Conservation (phyloP, 495 filamentous ascomycete genomes). For the Aspergillus leporis region DNA sequence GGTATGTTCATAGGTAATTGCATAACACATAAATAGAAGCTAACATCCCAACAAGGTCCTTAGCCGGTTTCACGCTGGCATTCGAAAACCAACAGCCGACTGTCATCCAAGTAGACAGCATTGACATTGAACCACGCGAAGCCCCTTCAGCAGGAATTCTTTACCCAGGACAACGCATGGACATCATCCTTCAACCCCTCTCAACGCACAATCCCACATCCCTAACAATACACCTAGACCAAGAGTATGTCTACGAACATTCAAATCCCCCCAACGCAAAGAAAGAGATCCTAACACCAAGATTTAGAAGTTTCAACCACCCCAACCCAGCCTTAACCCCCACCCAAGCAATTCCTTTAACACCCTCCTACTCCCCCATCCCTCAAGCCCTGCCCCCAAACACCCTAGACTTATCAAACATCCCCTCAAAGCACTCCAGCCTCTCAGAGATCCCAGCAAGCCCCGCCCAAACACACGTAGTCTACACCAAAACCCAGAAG, state of each 20-base stretch:
- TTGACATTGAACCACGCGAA: conserved; percentile 27
- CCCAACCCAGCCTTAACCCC: conserved; percentile 44
- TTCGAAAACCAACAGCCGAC: conserved; percentile 31
- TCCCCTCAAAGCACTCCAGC: conserved; percentile 26
- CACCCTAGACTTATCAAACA: conserved; percentile 25
- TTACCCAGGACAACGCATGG: conserved; percentile 53
- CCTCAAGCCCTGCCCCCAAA: conserved; percentile 3
- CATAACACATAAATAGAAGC: not conserved
- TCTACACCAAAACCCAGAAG: conserved; percentile 52
- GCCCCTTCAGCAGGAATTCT: conserved; percentile 42
- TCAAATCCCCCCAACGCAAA: not conserved
- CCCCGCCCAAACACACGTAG: conserved; percentile 43
- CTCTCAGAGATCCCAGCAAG: conserved; percentile 25
- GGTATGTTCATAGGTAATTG: conserved; percentile 22
- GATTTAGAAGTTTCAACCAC: conserved; percentile 45
- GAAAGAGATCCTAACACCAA: conserved; percentile 3
- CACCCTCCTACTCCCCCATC: not conserved
- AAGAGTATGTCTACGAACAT: conserved; percentile 31
- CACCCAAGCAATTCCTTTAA: conserved; percentile 42
- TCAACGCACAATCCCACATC: conserved; percentile 16
- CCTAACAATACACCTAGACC: conserved; percentile 43
- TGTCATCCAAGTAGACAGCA: conserved; percentile 45
- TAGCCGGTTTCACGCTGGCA: conserved; percentile 43
- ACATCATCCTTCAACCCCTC: conserved; percentile 35
- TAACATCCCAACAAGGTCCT: conserved; percentile 18